Conservation (phyloP, 306 rosid species). For the Notholithocarpus densiflorus region DNA sequence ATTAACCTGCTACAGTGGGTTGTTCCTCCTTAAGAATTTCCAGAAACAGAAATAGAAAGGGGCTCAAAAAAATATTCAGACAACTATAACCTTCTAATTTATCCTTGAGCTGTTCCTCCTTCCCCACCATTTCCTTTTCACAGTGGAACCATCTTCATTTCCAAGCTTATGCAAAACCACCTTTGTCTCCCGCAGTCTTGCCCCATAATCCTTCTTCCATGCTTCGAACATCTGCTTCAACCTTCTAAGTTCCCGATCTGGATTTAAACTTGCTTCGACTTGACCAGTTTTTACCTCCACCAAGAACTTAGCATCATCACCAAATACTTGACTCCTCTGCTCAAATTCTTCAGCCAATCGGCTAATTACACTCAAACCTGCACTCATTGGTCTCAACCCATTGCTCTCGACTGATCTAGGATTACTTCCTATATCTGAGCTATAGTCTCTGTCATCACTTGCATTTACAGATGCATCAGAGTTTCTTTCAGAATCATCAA, state of each 20-base stretch:
- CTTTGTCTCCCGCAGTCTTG: slow-evolving; percentile 88
- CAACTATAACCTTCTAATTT: slow-evolving; percentile 33
- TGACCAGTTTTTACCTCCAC: slow-evolving; percentile 99
- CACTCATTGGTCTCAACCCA: slow-evolving; percentile 87
- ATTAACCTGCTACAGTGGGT: slow-evolving; percentile 1
- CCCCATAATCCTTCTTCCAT: slow-evolving; percentile 92
- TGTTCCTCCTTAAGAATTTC: not conserved
- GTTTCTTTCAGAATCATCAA: slow-evolving; percentile 86
- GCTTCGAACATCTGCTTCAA: slow-evolving; percentile 95
- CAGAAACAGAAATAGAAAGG: not conserved
- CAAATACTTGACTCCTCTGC: slow-evolving; percentile 97
- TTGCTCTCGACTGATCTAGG: slow-evolving; percentile 74
- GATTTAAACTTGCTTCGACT: slow-evolving; percentile 87
- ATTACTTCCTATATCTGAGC: slow-evolving; percentile 72
- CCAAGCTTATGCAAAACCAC: slow-evolving; percentile 80
- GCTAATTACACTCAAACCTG: slow-evolving; percentile 94
- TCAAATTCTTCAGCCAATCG: slow-evolving; percentile 94
- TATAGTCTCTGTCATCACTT: slow-evolving; percentile 72
- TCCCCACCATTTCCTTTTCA: slow-evolving; percentile 93
- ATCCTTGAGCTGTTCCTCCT: slow-evolving; percentile 91
- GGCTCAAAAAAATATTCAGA: not conserved
- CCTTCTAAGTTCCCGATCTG: slow-evolving; percentile 89
- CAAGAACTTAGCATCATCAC: slow-evolving; percentile 98
- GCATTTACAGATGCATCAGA: slow-evolving; percentile 91
- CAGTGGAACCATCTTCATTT: slow-evolving; percentile 64